Base-by-base conservation (phyloP, 2,329 filamentous ascomycete genomes). In the Colletotrichum sp. region DNA sequence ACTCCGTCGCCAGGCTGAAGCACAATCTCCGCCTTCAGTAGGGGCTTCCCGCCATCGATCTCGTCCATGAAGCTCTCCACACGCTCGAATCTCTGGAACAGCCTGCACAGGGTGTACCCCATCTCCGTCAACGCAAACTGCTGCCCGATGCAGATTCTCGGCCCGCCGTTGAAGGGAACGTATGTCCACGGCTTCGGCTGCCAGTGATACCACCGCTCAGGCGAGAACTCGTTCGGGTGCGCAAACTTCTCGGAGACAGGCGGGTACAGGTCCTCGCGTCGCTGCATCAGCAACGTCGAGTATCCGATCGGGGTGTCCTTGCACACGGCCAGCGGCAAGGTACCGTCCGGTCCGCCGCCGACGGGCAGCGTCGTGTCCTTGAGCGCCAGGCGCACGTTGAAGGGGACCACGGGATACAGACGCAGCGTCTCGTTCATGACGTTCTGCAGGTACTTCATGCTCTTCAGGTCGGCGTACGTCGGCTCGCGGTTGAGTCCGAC, bases 41-140 rank as follows among this genome's bases (percentile, higher is more conserved):
- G 83, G 8, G 91, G 90, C 2, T 85, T 82, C 1, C 90, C 91
- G 16, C 88, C 88, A 79, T 92, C 90, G 49, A 92, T 80, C n/a
- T 84, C 82, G 9, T 82, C 78, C 91, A 92, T 92, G 79, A 88
- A 85, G 80, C 86, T 90, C 80, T 92, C 90, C 9, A 95, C 87
- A 13, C 88, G 85, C 71, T 92, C 91, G 81, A 94, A 97, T 28
- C 89, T 88, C 86, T 96, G 95, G 81, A 96, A 91, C 78, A 96
- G 81, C 60, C 95, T 88, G 32, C 93, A 92, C 76, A 95, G 88
- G 12, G 94, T 92, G 82, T 96, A 96, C 34, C 87, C 87, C 87
- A 94, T 94, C 87, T 96, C 94, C 0, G 94, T 95, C 63, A 96
- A 85, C 16, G 95, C 95, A 82, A 96, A 96, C 83, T 96, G 94